Evolutionary conservation across 2,329 filamentous ascomycete species (phyloP).

Genomic region (Colletotrichum phormii): DNA sequence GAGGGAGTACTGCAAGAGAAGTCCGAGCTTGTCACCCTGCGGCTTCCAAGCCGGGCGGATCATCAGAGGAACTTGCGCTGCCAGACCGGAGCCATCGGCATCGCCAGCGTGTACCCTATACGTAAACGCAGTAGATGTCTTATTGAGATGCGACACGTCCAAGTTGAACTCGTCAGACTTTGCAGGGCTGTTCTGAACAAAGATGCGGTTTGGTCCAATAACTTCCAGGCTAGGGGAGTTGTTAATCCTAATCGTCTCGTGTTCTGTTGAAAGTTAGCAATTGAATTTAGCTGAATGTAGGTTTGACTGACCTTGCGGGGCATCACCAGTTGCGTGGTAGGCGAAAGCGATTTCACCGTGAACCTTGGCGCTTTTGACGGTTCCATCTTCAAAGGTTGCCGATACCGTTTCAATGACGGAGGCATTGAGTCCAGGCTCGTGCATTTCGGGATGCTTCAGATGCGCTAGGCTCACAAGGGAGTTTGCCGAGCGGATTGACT

Average conservation of each 20-base stretch:
- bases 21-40: conserved; percentile 85
- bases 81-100: conserved; percentile 55
- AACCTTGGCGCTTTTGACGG: conserved; percentile 77
- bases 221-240: conserved; percentile 91
- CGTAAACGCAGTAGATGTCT: conserved; percentile 87
- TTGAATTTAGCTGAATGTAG: background rate
- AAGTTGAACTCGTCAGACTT: conserved; percentile 84
- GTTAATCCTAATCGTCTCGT: conserved; percentile 82
- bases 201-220: conserved; percentile 92
- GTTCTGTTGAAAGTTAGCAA: conserved; percentile 49
- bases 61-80: conserved; percentile 76
- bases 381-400: conserved; percentile 81
- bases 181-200: conserved; percentile 77
- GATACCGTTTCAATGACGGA: conserved; percentile 95
- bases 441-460: conserved; percentile 85
- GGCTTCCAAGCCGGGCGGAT: conserved; percentile 85
- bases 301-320: conserved; percentile 57
- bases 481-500: conserved; percentile 89
- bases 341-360: conserved; percentile 90
- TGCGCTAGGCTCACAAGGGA: conserved; percentile 78
- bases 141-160: conserved; percentile 77
- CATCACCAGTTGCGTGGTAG: conserved; percentile 68
- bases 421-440: conserved; percentile 82
- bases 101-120: conserved; percentile 86
- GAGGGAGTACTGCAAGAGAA: conserved; percentile 85